phyloP scores from a whole-genome alignment of 257 asterid genomes.

The Plectranthus barbatus region DNA sequence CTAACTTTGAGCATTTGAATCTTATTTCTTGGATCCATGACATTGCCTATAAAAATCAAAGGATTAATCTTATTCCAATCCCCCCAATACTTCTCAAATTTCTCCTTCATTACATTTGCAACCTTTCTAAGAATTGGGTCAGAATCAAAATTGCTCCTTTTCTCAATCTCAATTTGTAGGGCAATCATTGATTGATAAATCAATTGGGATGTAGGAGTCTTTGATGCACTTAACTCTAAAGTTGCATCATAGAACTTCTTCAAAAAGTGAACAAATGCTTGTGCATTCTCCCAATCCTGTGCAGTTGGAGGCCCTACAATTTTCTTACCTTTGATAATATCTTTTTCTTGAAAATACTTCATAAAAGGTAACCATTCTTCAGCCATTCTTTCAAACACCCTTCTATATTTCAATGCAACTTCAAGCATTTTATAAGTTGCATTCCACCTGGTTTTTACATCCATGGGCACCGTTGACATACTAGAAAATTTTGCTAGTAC shows the following conservation, averaged over 20 bases:
- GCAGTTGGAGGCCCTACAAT: background rate
- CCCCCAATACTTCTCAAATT: background rate
- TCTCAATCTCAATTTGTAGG: background rate
- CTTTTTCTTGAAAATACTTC: too few species aligned
- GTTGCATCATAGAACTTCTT: background rate
- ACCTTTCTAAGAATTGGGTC: background rate
- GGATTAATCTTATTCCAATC: background rate
- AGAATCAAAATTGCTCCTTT: background rate
- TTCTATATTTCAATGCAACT: too few species aligned
- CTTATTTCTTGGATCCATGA: background rate
- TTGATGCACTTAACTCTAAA: background rate
- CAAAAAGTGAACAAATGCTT: background rate
- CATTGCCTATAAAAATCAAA: background rate
- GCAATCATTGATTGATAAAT: background rate
- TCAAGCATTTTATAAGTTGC: too few species aligned
- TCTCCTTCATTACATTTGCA: background rate
- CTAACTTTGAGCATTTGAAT: background rate
- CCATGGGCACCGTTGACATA: too few species aligned
- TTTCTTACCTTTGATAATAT: background rate
- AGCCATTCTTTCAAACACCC: too few species aligned
- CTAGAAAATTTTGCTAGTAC: too few species aligned
- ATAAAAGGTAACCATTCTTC: too few species aligned
- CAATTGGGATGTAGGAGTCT: background rate
- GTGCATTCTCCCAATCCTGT: background rate
- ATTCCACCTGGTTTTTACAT: too few species aligned